A percentile compares a stretch with the other conserved stretches of the same genome.
These are phyloP conservation scores for Shiraia sp. DNA, from an alignment of 2,329 filamentous ascomycete species.

Conservation along the genomic window DNA sequence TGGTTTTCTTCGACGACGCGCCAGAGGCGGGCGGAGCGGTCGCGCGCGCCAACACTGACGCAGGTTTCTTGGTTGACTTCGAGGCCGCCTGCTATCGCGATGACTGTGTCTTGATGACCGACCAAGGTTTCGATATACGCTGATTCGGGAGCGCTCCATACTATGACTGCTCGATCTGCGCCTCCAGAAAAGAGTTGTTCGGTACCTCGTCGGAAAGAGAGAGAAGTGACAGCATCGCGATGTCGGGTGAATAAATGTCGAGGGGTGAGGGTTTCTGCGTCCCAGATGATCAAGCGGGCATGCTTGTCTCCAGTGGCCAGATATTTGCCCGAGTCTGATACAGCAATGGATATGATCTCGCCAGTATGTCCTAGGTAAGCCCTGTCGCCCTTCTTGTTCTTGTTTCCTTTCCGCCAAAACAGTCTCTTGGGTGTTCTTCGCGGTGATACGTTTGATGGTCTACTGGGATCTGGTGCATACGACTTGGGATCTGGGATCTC, in stretches of 20 bases:
- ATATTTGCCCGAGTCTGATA: slow-evolving; percentile 86
- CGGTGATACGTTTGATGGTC: slow-evolving; percentile 52
- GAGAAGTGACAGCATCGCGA: slow-evolving; percentile 79
- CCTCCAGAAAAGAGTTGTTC: slow-evolving; percentile 93
- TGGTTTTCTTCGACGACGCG: slow-evolving; percentile 96
- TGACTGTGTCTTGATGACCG: slow-evolving; percentile 89
- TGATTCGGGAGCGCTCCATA: slow-evolving; percentile 89
- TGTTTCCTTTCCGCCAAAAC: slow-evolving; percentile 64
- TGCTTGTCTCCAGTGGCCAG: slow-evolving; percentile 90
- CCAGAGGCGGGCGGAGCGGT: slow-evolving; percentile 91
- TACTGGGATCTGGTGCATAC: slow-evolving; percentile 24
- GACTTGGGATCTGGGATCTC: slow-evolving; percentile 65
- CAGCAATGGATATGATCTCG: slow-evolving; percentile 80
- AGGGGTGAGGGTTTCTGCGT: slow-evolving; percentile 76
- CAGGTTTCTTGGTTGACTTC: slow-evolving; percentile 80
- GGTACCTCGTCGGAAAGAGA: slow-evolving; percentile 82
- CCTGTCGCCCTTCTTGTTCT: slow-evolving; percentile 63
- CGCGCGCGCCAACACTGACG: slow-evolving; percentile 85
- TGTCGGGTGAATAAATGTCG: slow-evolving; percentile 89
- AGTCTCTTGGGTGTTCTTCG: slow-evolving; percentile 66
- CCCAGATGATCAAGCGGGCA: slow-evolving; percentile 83
- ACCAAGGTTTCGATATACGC: slow-evolving; percentile 96
- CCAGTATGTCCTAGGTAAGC: slow-evolving; percentile 72
- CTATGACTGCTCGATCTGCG: slow-evolving; percentile 90
- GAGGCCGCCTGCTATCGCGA: slow-evolving; percentile 67